Percentiles rank a stretch among this genome's conserved stretches.
phyloP scores from a whole-genome alignment of 2,329 filamentous ascomycete species.

The Ophiostoma australiae region DNA sequence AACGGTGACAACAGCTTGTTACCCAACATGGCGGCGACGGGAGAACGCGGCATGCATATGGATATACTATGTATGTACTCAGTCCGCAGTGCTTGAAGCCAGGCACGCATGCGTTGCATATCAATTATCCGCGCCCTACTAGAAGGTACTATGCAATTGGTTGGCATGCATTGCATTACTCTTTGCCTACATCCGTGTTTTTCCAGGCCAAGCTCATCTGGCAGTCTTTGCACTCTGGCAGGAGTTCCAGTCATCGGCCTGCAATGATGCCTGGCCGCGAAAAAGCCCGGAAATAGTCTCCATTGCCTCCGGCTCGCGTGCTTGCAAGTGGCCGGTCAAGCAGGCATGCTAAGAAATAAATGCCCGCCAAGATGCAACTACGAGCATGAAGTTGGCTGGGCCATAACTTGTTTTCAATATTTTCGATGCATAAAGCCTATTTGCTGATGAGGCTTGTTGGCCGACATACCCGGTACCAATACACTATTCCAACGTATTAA shows the following conservation, averaged over 20 bases:
- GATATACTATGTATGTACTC: neutral
- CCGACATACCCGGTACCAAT: too few relatives aligned
- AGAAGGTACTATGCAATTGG: neutral
- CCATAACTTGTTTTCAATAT: neutral
- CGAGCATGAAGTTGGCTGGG: neutral
- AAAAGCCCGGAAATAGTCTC: neutral
- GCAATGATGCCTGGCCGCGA: neutral
- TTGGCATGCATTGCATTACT: neutral
- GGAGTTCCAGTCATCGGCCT: neutral
- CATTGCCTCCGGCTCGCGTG: neutral
- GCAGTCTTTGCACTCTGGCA: neutral
- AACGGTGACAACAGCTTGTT: neutral
- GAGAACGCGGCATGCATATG: constrained; percentile 15
- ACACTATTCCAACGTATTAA: too few relatives aligned
- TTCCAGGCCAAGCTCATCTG: neutral
- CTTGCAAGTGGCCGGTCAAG: neutral
- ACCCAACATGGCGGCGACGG: constrained; percentile 8
- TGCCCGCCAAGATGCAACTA: neutral
- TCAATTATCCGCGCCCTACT: neutral
- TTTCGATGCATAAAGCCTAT: neutral
- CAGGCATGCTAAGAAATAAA: neutral
- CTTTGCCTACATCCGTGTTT: neutral
- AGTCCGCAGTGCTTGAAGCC: neutral
- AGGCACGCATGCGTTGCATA: neutral
- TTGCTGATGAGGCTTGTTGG: neutral